Percentiles rank a stretch among this genome's conserved stretches.
phyloP scores from a whole-genome alignment of 176 grass and related monocot species.

The Eragrostis curvula region DNA sequence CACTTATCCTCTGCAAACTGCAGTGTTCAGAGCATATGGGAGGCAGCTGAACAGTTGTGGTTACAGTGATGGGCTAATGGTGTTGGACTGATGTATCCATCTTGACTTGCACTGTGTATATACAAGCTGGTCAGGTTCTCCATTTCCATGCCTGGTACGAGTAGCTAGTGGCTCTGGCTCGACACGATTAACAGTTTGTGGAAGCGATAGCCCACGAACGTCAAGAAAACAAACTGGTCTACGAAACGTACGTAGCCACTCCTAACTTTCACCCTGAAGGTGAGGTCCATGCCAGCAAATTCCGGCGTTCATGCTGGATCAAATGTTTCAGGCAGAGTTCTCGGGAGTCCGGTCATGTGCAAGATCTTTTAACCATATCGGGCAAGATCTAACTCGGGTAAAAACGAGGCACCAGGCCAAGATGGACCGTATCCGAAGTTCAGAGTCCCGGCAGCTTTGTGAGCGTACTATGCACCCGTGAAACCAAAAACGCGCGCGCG shows the following conservation, averaged over 20 bases:
- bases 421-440: not conserved
- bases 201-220: not conserved
- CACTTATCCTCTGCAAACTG: conserved; percentile 20
- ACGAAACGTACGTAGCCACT: not conserved
- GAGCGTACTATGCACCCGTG: conserved; percentile 6
- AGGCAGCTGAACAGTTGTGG: not conserved
- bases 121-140: too few species aligned
- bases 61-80: not conserved
- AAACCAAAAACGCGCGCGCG: not conserved
- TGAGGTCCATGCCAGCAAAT: not conserved
- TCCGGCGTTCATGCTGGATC: not conserved
- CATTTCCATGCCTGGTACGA: too few species aligned
- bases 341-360: not conserved
- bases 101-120: not conserved
- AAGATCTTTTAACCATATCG: not conserved
- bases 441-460: not conserved
- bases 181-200: not conserved
- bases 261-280: too few species aligned
- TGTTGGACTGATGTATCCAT: not conserved
- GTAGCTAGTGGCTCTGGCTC: too few species aligned
- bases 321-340: not conserved
- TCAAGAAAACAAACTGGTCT: not conserved
- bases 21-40: not conserved
- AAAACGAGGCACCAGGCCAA: not conserved
- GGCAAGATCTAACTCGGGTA: not conserved